Evolutionary conservation across 1,284 basidiomycete species (phyloP).

Genomic region (Dichomitus squalens): DNA sequence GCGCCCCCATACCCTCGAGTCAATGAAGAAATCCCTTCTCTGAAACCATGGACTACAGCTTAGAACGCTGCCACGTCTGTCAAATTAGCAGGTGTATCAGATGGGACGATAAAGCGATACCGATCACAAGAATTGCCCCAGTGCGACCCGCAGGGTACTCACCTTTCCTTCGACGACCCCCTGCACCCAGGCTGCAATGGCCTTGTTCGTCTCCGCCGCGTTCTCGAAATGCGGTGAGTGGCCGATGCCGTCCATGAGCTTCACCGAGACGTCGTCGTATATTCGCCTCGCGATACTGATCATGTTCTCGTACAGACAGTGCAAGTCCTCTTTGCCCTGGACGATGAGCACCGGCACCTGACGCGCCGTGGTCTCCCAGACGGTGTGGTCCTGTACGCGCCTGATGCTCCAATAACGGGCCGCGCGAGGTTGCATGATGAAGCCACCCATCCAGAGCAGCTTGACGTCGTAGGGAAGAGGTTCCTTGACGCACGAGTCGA

Average conservation of each 20-base stretch:
- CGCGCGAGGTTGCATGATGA: constrained; percentile 37
- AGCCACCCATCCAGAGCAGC: constrained; percentile 38
- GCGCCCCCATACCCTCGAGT: not conserved
- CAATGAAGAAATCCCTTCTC: not conserved
- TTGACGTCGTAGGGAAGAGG: constrained; percentile 35
- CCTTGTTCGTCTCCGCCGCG: constrained; percentile 21
- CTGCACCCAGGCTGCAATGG: constrained; percentile 13
- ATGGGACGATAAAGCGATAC: not conserved
- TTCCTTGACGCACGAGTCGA: constrained; percentile 33
- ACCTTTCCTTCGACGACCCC: not conserved
- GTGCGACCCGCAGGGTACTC: not conserved
- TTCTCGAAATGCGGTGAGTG: constrained; percentile 35
- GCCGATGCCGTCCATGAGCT: constrained; percentile 35
- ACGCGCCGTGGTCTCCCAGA: constrained; percentile 34
- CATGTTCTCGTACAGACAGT: constrained; percentile 29
- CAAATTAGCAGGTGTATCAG: not conserved
- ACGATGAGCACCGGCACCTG: constrained; percentile 38
- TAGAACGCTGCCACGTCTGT: not conserved
- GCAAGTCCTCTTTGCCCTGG: constrained; percentile 36
- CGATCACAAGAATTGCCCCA: not conserved
- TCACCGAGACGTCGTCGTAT: constrained; percentile 33
- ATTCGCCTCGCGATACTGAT: constrained; percentile 31
- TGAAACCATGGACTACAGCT: not conserved
- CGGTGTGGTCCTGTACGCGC: constrained; percentile 36
- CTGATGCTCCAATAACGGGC: constrained; percentile 30